phyloP scores from a whole-genome alignment of 257 asterid genomes.

The Solanum pinnatisectum region DNA sequence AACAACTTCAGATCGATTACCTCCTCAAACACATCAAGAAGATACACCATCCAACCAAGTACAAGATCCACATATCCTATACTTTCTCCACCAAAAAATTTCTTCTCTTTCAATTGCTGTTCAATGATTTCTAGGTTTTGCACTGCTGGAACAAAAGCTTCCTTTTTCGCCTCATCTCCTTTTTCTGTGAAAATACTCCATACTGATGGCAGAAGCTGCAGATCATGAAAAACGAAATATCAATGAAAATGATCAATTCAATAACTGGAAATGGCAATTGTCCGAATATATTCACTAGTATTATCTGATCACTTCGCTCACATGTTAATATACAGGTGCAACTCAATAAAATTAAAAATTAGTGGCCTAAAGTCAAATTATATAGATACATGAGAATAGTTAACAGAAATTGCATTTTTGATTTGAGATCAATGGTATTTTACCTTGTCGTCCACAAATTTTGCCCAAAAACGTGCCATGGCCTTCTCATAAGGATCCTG shows the following conservation, averaged over 20 bases:
- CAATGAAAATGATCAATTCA: neutral
- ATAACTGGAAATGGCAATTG: neutral
- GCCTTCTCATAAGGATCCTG: slow-evolving; percentile 57
- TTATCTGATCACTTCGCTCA: too few relatives aligned
- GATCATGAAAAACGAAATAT: neutral
- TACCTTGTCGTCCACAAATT: slow-evolving; percentile 67
- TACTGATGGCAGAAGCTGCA: slow-evolving; percentile 40
- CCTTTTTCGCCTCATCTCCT: slow-evolving; percentile 30
- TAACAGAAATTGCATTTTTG: too few relatives aligned
- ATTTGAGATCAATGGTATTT: neutral
- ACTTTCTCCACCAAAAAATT: slow-evolving; percentile 44
- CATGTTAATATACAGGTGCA: too few relatives aligned
- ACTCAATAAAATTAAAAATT: too few relatives aligned
- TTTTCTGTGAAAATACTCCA: slow-evolving; percentile 21
- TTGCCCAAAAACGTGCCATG: slow-evolving; percentile 62
- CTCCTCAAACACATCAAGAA: slow-evolving; percentile 37
- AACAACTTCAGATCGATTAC: slow-evolving; percentile 26
- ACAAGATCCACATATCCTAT: slow-evolving; percentile 61
- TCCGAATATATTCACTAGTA: too few relatives aligned
- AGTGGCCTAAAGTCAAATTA: too few relatives aligned
- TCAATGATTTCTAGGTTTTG: slow-evolving; percentile 34
- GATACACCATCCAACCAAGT: slow-evolving; percentile 42
- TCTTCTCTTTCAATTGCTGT: slow-evolving; percentile 45
- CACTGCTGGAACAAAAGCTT: slow-evolving; percentile 23
- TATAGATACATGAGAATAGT: too few relatives aligned